Evolutionary conservation across 257 asterid genomes (phyloP).

Genomic region (Solanum virginianum): DNA sequence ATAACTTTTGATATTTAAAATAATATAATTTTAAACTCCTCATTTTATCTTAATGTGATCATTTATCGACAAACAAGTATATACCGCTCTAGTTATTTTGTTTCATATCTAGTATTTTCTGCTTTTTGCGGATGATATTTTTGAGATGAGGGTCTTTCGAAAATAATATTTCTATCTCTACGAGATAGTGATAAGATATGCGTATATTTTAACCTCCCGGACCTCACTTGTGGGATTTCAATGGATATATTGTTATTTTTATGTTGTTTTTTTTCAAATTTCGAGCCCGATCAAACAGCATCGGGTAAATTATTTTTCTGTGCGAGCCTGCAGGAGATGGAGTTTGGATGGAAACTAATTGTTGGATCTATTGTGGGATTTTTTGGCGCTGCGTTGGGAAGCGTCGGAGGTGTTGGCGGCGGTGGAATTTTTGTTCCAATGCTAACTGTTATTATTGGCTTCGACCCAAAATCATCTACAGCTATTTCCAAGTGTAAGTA

Average conservation of each 20-base stretch:
- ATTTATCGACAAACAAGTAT: background rate
- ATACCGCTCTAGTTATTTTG: too few species aligned
- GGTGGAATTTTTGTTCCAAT: conserved; percentile 31
- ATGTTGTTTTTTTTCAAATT: too few species aligned
- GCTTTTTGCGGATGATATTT: too few species aligned
- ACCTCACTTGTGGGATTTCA: too few species aligned
- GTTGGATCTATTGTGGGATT: conserved; percentile 19
- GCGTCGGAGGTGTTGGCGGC: conserved; percentile 34
- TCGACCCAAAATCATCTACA: conserved; percentile 27
- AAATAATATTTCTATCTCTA: too few species aligned
- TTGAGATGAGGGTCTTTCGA: too few species aligned
- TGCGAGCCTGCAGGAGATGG: conserved; percentile 13
- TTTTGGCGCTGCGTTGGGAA: conserved; percentile 29
- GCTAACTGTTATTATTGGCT: conserved; percentile 23
- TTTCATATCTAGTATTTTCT: too few species aligned
- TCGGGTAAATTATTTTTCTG: background rate
- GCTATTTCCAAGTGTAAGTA: conserved; percentile 24
- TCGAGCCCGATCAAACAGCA: too few species aligned
- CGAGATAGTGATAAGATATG: too few species aligned
- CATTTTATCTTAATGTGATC: background rate
- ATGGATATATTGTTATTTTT: too few species aligned
- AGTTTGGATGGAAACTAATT: conserved; percentile 20
- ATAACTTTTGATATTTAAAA: background rate
- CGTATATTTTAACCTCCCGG: too few species aligned
- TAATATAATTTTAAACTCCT: background rate